phyloP scores from a whole-genome alignment of 1,139 yeast genomes.

The Lipomyces yarrowii region DNA sequence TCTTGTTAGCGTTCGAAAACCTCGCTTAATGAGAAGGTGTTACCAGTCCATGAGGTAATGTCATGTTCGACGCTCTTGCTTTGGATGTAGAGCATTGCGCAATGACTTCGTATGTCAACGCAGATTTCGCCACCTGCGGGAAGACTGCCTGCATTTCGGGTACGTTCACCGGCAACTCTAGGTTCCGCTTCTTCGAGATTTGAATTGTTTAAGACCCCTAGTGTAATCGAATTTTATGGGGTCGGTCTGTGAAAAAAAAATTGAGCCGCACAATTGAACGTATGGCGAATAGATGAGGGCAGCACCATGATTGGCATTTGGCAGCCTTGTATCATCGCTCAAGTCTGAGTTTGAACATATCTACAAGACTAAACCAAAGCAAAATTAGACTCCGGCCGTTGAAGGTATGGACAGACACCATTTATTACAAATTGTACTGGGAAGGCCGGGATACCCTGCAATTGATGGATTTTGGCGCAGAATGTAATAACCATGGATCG shows the following conservation, averaged over 20 bases:
- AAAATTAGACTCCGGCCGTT: too few relatives aligned
- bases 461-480: too few relatives aligned
- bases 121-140: constrained; percentile 32
- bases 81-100: constrained; percentile 48
- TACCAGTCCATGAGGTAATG: constrained; percentile 48
- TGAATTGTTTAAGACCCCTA: background rate
- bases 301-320: too few relatives aligned
- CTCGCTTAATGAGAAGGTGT: background rate
- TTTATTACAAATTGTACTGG: too few relatives aligned
- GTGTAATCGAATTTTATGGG: background rate
- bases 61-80: constrained; percentile 50
- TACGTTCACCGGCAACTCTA: background rate
- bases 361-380: too few relatives aligned
- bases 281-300: background rate
- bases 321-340: too few relatives aligned
- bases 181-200: background rate
- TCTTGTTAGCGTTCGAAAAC: background rate
- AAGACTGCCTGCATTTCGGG: constrained; percentile 9
- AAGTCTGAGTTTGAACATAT: too few relatives aligned
- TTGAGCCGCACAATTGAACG: background rate
- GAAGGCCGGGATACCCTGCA: too few relatives aligned
- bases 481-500: too few relatives aligned
- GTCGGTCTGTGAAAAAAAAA: background rate
- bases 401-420: too few relatives aligned
- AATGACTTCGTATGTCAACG: constrained; percentile 46